Evolutionary conservation across 305 asterid species (phyloP).

Genomic region (Striga hermonthica): DNA sequence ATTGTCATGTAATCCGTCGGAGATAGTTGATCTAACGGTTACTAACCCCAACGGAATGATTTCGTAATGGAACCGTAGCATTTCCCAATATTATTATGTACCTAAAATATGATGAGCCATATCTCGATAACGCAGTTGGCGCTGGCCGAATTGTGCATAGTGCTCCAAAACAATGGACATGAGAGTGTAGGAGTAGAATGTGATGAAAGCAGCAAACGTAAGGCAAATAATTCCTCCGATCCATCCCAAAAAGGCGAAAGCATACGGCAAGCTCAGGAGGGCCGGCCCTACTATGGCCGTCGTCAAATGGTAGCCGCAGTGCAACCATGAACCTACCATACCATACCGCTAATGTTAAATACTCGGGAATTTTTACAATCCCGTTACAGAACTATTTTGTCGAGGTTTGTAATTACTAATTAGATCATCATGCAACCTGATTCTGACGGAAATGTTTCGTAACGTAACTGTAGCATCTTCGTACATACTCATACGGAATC

Average conservation of each 20-base stretch:
- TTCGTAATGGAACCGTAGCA: no score
- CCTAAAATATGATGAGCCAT: constrained; percentile 78
- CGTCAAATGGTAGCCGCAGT: constrained; percentile 69
- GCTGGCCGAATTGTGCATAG: constrained; percentile 52
- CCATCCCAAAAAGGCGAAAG: constrained; percentile 61
- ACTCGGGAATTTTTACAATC: no score
- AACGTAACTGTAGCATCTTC: no score
- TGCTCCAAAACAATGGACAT: constrained; percentile 62
- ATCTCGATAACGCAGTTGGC: constrained; percentile 62
- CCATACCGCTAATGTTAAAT: no score
- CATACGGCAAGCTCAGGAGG: constrained; percentile 56
- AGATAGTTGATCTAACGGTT: no score
- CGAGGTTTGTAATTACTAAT: no score
- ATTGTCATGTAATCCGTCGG: no score
- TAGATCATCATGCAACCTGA: no score
- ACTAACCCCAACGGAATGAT: no score
- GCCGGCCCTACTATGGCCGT: constrained; percentile 70
- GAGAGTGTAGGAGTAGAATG: constrained; percentile 61
- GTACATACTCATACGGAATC: not conserved
- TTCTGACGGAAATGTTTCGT: no score
- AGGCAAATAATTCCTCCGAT: constrained; percentile 53
- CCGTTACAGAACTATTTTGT: no score
- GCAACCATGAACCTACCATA: constrained; percentile 73
- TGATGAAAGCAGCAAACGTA: constrained; percentile 41
- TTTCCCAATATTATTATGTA: no score